Conservation (phyloP, 176 grass and related monocot genomes). For the Oropetium thomaeum region DNA sequence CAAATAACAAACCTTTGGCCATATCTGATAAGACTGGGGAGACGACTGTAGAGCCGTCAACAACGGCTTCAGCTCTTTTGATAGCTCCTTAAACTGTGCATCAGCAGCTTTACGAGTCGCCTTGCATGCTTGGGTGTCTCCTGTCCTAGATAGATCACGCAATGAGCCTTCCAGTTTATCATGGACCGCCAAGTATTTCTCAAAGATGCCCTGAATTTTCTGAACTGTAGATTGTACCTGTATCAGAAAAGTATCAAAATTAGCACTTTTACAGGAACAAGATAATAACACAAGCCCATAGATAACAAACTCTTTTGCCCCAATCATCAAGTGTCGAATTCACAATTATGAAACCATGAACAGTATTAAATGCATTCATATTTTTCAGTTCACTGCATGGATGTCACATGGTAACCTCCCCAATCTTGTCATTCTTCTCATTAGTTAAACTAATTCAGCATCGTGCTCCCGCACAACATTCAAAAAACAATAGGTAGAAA, state of each 20-base stretch:
- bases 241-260: background rate
- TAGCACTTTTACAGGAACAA: background rate
- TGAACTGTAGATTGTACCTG: slow-evolving; percentile 80
- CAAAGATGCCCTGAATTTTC: slow-evolving; percentile 67
- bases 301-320: background rate
- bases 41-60: slow-evolving; percentile 68
- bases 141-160: slow-evolving; percentile 76
- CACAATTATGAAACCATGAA: background rate
- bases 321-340: slow-evolving; percentile 3
- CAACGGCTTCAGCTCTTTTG: slow-evolving; percentile 76
- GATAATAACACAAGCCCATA: background rate
- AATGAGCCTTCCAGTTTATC: slow-evolving; percentile 83
- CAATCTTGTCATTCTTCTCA: background rate
- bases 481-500: background rate
- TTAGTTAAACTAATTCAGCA: background rate
- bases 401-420: background rate
- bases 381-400: background rate
- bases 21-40: slow-evolving; percentile 80
- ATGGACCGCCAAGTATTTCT: slow-evolving; percentile 65
- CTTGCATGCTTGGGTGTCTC: slow-evolving; percentile 87
- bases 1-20: slow-evolving; percentile 64
- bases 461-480: background rate
- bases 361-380: background rate
- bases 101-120: slow-evolving; percentile 77
- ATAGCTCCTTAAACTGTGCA: slow-evolving; percentile 85